These are phyloP conservation scores for Selaginella tamariscina DNA, from an alignment of 75 land plant genomes.

Conservation along the genomic window DNA sequence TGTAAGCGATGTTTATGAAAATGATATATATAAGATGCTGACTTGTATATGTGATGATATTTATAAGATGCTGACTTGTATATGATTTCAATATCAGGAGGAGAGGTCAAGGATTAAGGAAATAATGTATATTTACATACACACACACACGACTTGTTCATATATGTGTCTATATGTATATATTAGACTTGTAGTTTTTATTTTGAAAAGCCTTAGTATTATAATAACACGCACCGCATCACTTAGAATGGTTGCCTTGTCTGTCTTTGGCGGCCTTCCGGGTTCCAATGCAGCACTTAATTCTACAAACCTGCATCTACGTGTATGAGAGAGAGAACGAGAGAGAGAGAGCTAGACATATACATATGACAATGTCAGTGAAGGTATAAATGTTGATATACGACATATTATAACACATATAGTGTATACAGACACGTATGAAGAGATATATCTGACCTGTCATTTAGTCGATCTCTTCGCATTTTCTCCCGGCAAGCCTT, in stretches of 20 bases:
- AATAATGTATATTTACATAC: no score
- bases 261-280: conserved; percentile 43
- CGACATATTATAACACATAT: neutral
- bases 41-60: no score
- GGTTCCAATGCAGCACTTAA: conserved; percentile 50
- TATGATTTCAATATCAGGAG: no score
- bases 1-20: no score
- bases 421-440: neutral
- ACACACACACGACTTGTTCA: no score
- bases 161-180: no score
- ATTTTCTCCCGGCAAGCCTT: conserved; percentile 69
- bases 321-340: neutral
- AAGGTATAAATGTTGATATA: neutral
- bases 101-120: no score
- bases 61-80: no score
- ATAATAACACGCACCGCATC: conserved; percentile 48
- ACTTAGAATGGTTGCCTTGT: conserved; percentile 43
- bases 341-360: neutral
- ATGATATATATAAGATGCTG: no score
- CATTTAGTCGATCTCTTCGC: conserved; percentile 62
- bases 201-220: no score
- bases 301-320: conserved; percentile 46
- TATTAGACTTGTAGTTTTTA: no score
- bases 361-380: neutral
- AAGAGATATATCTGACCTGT: conserved; percentile 27